Evolutionary conservation across 2,329 filamentous ascomycete genomes (phyloP), one percentile per base, ranked within the genome.

Genomic region (Clarireedia hainanense): DNA sequence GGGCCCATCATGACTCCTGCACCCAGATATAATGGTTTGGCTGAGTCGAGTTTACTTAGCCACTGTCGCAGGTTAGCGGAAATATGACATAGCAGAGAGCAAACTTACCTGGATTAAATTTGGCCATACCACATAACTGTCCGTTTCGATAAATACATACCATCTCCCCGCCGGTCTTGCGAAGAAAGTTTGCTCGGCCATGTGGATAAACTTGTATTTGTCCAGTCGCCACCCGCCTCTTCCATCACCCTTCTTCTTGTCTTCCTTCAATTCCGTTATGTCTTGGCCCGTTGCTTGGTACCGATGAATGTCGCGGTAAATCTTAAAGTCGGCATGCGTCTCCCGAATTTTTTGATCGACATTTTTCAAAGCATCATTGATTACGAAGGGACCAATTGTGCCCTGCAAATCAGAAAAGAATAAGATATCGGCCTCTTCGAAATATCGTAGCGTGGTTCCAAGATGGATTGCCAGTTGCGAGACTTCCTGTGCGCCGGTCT

Each of bases 201-300:
- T 81, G 65, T 81, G 80, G 42, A 81, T 71, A 65, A 81, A 82
- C 68, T 83, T 84, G 70, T 80, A 84, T 69, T 81, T 83, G 70
- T 84, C 80, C 42, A 83, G 67, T 10, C 70, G 72, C 80, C 80
- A 83, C 10, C 72, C 73, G 23, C 73, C 69, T n/a, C 63, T 46
- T 1, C 30, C 42, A 47, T 61, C 54, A 1, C 53, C 58, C n/a
- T 58, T 53, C 1, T 17, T 45, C 10, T 37, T 47, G 3, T 60
- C 56, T 27, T 62, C 59, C 27, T 58, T 47, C 6, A 64, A 70
- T 66, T 67, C 70, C 57, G 72, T 72, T 58, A 77, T 75, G 45
- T 76, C 72, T 62, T 75, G 74, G 39, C 76, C 74, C 3, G 58
- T 59, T 12, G 74, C 70, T 40, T 75, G 73, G 51, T 77, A 80